A percentile compares a stretch with the other conserved stretches of the same genome.
Conservation (phyloP, 345 rosid species). For the Sisymbrium altissimum region DNA sequence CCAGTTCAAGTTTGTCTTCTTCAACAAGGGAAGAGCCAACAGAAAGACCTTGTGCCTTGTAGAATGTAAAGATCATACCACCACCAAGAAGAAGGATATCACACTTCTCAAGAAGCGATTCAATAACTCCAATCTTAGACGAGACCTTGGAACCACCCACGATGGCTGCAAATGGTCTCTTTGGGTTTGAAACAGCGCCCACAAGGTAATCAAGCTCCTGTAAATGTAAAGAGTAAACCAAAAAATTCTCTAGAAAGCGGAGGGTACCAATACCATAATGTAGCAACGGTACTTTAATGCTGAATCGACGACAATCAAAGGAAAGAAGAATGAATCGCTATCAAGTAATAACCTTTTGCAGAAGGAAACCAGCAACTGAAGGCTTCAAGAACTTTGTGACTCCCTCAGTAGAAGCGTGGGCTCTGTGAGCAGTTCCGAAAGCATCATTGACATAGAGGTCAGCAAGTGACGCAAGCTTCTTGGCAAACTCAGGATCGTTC, state of each 20-base stretch:
- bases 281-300: not conserved
- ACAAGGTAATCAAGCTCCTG: constrained; percentile 94
- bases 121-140: constrained; percentile 85
- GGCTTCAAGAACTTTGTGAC: constrained; percentile 82
- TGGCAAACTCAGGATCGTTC: constrained; percentile 89
- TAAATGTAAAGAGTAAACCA: not conserved
- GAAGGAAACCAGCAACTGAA: constrained; percentile 90
- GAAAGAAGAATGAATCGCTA: not conserved
- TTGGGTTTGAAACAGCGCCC: constrained; percentile 84
- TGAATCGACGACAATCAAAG: not conserved
- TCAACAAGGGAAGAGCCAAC: constrained; percentile 91
- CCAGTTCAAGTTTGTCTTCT: constrained; percentile 85
- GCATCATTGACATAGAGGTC: constrained; percentile 92
- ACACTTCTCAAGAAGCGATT: constrained; percentile 76
- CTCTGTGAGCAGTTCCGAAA: constrained; percentile 90
- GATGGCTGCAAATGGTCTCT: constrained; percentile 90
- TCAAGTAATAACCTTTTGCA: constrained; percentile 61
- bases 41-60: constrained; percentile 81
- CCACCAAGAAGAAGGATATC: constrained; percentile 86
- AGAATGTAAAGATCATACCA: constrained; percentile 95
- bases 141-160: constrained; percentile 94
- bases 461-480: constrained; percentile 87
- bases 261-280: not conserved
- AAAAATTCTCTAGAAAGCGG: not conserved
- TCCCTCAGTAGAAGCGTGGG: constrained; percentile 95